A percentile compares a stretch with the other conserved stretches of the same genome.
Conservation (phyloP, 2,329 filamentous ascomycete species). For the Phaeosphaeriaceae sp. region DNA sequence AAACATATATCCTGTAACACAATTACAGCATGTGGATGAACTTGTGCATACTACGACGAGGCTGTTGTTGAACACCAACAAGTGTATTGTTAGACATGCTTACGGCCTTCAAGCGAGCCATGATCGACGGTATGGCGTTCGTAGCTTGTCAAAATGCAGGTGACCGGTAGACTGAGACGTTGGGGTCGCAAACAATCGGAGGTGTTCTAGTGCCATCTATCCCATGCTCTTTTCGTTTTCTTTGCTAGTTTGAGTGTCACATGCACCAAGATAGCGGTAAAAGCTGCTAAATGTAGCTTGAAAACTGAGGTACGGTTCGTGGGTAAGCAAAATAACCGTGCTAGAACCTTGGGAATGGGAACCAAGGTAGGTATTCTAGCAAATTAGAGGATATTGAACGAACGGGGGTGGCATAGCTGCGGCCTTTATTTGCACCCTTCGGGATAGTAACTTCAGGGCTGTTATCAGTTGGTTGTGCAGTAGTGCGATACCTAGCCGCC, state of each 20-base stretch:
- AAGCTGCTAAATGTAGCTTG: constrained; percentile 21
- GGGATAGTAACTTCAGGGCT: too few relatives aligned
- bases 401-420: constrained; percentile 15
- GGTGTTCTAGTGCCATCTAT: neutral
- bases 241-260: constrained; percentile 13
- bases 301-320: constrained; percentile 23
- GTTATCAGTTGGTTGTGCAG: too few relatives aligned
- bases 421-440: constrained; percentile 5
- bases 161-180: constrained; percentile 2
- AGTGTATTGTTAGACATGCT: too few relatives aligned
- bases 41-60: too few relatives aligned
- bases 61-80: too few relatives aligned
- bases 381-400: constrained; percentile 11
- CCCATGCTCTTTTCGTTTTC: constrained; percentile 28
- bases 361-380: neutral
- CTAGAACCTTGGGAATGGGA: neutral
- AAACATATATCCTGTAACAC: too few relatives aligned
- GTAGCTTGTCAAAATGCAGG: neutral
- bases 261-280: constrained; percentile 7
- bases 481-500: too few relatives aligned
- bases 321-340: neutral
- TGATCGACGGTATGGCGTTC: too few relatives aligned
- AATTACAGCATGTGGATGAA: too few relatives aligned
- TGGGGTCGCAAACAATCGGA: constrained; percentile 1
- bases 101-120: too few relatives aligned